These are phyloP conservation scores for Wickerhamiella hasegawae DNA, from an alignment of 805 yeast species.

Conservation along the genomic window DNA sequence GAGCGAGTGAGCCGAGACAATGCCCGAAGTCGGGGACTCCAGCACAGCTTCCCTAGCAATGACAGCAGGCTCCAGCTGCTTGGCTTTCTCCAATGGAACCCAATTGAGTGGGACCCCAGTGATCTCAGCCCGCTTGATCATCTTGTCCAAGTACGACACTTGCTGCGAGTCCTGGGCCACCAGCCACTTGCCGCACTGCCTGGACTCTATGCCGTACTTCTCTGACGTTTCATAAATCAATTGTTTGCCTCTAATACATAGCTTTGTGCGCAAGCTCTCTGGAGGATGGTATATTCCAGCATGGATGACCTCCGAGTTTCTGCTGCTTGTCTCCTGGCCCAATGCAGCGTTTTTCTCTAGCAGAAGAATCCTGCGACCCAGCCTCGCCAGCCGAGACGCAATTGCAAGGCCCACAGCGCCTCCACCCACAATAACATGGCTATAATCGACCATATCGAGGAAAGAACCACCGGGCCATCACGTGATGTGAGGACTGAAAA, in stretches of 20 bases:
- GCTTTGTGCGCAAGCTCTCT: slow-evolving; percentile 44
- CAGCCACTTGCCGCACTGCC: slow-evolving; percentile 62
- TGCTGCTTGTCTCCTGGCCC: slow-evolving; percentile 74
- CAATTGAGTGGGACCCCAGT: slow-evolving; percentile 47
- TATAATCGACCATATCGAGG: slow-evolving; percentile 8
- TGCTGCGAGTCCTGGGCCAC: slow-evolving; percentile 66
- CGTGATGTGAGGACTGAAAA: not conserved
- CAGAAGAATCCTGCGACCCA: slow-evolving; percentile 38
- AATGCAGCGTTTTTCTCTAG: slow-evolving; percentile 49
- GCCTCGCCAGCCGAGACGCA: slow-evolving; percentile 46
- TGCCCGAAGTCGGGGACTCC: slow-evolving; percentile 72
- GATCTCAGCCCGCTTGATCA: slow-evolving; percentile 33
- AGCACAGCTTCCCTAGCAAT: slow-evolving; percentile 45
- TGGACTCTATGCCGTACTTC: slow-evolving; percentile 34
- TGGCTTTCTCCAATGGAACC: slow-evolving; percentile 31
- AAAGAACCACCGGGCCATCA: not conserved
- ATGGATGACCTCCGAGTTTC: slow-evolving; percentile 87
- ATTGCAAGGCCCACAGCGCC: slow-evolving; percentile 76
- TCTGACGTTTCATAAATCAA: slow-evolving; percentile 37
- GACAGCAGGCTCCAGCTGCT: slow-evolving; percentile 46
- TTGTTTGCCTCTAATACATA: slow-evolving; percentile 64
- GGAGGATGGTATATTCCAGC: slow-evolving; percentile 76
- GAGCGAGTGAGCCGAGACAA: slow-evolving; percentile 64
- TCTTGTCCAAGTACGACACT: slow-evolving; percentile 36
- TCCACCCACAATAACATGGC: slow-evolving; percentile 63